Conservation (phyloP, 2,329 filamentous ascomycete species). For the Peltaster fructicola region DNA sequence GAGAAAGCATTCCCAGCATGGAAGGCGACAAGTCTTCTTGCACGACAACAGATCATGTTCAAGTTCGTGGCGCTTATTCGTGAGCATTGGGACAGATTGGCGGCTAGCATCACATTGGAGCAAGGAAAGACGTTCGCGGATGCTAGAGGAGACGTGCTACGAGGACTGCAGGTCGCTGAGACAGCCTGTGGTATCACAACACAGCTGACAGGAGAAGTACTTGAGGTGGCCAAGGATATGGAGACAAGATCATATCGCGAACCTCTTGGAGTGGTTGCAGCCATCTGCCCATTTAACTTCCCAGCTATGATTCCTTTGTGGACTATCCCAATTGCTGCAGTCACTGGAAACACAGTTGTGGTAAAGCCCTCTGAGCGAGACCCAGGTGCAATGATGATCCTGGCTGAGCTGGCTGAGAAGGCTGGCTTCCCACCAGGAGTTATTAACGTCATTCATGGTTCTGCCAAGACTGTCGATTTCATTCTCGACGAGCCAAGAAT, state of each 20-base stretch:
- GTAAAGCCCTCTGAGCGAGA: slow-evolving; percentile 78
- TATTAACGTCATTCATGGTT: slow-evolving; percentile 66
- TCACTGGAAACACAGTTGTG: slow-evolving; percentile 69
- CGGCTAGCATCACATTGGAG: slow-evolving; percentile 71
- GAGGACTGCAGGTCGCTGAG: slow-evolving; percentile 72
- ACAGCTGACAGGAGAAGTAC: slow-evolving; percentile 63
- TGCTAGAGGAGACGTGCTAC: slow-evolving; percentile 63
- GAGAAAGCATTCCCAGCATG: slow-evolving; percentile 59
- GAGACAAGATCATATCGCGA: slow-evolving; percentile 70
- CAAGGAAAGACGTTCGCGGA: slow-evolving; percentile 81
- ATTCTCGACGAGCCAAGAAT: slow-evolving; percentile 71
- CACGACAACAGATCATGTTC: slow-evolving; percentile 74
- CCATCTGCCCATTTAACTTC: slow-evolving; percentile 84
- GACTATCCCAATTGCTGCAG: slow-evolving; percentile 70
- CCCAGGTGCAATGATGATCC: slow-evolving; percentile 69
- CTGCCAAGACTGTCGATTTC: slow-evolving; percentile 68
- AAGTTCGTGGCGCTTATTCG: slow-evolving; percentile 63
- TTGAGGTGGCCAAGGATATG: slow-evolving; percentile 81
- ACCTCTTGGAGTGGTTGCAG: slow-evolving; percentile 62
- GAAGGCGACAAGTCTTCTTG: slow-evolving; percentile 53
- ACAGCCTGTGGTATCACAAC: slow-evolving; percentile 65
- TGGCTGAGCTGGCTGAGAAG: slow-evolving; percentile 62
- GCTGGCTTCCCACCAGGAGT: slow-evolving; percentile 70
- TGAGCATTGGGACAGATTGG: slow-evolving; percentile 70
- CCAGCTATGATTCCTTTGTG: slow-evolving; percentile 87